These are phyloP conservation scores for Hymenotorrendiella dingleyae DNA, from an alignment of 2,329 filamentous ascomycete genomes.

Conservation along the genomic window DNA sequence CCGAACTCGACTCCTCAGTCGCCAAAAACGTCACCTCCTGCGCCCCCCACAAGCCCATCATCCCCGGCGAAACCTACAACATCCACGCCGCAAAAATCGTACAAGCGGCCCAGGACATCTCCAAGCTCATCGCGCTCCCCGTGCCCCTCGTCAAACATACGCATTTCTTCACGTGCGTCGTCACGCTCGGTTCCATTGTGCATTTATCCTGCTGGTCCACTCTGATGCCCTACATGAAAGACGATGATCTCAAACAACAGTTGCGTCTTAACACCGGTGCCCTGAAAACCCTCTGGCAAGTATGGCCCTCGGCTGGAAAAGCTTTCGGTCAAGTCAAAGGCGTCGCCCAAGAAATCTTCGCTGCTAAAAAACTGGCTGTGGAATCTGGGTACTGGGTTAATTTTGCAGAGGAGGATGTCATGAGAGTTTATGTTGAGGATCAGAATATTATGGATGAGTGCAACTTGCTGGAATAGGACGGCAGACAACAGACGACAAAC, in stretches of 20 bases:
- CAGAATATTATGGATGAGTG: slow-evolving; percentile 29
- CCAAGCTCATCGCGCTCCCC: slow-evolving; percentile 66
- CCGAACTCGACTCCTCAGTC: slow-evolving; percentile 52
- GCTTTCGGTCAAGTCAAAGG: slow-evolving; percentile 67
- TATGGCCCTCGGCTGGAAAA: slow-evolving; percentile 41
- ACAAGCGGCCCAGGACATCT: slow-evolving; percentile 70
- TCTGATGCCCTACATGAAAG: slow-evolving; percentile 51
- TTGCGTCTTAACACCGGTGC: slow-evolving; percentile 63
- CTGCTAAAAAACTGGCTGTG: slow-evolving; percentile 25
- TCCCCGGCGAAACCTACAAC: slow-evolving; percentile 36
- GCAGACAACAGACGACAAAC: too few relatives aligned
- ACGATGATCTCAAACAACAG: slow-evolving; percentile 63
- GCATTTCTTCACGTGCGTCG: slow-evolving; percentile 74
- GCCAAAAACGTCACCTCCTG: slow-evolving; percentile 36
- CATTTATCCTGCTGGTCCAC: slow-evolving; percentile 74
- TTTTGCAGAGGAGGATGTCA: slow-evolving; percentile 27
- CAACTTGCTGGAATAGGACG: slow-evolving; percentile 16
- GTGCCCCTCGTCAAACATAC: slow-evolving; percentile 66
- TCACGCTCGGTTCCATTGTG: slow-evolving; percentile 72
- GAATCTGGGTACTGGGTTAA: slow-evolving; percentile 26
- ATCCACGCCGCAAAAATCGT: slow-evolving; percentile 73
- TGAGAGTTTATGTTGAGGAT: slow-evolving; percentile 28
- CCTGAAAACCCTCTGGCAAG: slow-evolving; percentile 14
- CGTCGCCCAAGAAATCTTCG: slow-evolving; percentile 66
- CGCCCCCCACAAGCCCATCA: slow-evolving; percentile 50